Evolutionary conservation across 148 eudicot species (phyloP), one percentile per base, ranked within the genome.

Genomic region (Simmondsia chinensis): DNA sequence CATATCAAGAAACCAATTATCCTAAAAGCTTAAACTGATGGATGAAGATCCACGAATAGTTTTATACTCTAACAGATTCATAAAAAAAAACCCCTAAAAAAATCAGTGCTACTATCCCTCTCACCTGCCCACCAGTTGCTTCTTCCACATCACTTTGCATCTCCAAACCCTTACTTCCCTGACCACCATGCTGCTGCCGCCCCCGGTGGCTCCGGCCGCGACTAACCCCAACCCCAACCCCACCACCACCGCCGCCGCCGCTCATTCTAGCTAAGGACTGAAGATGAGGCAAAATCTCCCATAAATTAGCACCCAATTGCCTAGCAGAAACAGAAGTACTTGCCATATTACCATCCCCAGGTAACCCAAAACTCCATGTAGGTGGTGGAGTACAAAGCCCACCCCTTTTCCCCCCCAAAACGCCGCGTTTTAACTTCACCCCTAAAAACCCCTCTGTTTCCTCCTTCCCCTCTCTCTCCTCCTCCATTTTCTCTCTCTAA

Each of bases 321-420:
- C 97, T 80, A 11, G 93, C 95, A 25, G 87, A 67, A 7, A 73
- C 60, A 4, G 64, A 7, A 10, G 22, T 23, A 33, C 28, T 15
- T 34, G n/a, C 61, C 32, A 33, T 6, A 43, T 30, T 30, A 15
- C 17, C 3, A 38, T 14, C 0, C 10, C 9, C 1, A 57, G n/a
- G 43, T 17, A 56, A 33, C 52, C 67, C 65, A 48, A 72, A 50
- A 48, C 39, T 71, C 93, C 93, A 81, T 13, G 70, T 76, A n/a
- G 94, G 86, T 31, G 94, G 68, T 23, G 96, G 94, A 9, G 96
- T 87, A 34, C 44, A 61, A 47, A 56, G 53, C 5, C 80, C 78
- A 61, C 74, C 69, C 54, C 64, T 73, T 76, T 73, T 82, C 50
- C 81, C 77, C 12, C 67, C 68, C 62, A 72, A 57, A 50, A 64